Evolutionary conservation across 108 stramenopile species (phyloP), one percentile per base, ranked within the genome.

Genomic region (Licmophora abbreviata): DNA sequence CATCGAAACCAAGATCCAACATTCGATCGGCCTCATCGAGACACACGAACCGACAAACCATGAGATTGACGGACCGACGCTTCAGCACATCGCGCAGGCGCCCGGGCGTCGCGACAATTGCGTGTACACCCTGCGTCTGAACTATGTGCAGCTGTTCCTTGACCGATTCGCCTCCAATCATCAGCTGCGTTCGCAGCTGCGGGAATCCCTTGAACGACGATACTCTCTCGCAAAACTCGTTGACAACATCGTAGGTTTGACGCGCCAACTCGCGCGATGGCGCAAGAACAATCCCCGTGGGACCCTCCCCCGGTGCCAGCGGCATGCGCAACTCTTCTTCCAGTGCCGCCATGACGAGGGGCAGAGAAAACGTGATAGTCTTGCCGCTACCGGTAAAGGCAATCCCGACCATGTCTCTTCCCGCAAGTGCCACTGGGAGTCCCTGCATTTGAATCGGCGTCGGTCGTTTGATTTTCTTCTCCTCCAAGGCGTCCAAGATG

Each of bases 401-500:
- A 52, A 99, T 97, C 24, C 99, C 99, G 37, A 99, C 92, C 96
- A 99, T 95, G 65, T 99, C 99, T 21, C 99, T 76, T 18, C 94
- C 94, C 1, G 90, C 74, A 36, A 99, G 69, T 1, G 95, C 94
- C 25, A 95, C 96, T 2, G 99, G 93, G 24, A 99, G 59, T 25
- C 99, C 99, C 58, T 99, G 99, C 79, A 97, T 95, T 78, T 99
- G 99, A 68, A 99, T 99, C 30, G 99, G 97, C 29, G 99, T 97
- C 0, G 99, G 99, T 18, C 88, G 63, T 41, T 66, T 75, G 57
- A 99, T 97, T 46, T 91, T 88, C 63, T 93, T 96, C 25, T 59
- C 63, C 8, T 68, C 37, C 29, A 99, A 63, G 10, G 69, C 72
- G 1, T 73, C 66, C 47, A 98, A 50, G 42, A 97, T 73, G 30